A percentile compares a stretch with the other conserved stretches of the same genome.
Evolutionary conservation across 495 filamentous ascomycete genomes (phyloP).

Genomic region (Penicillium robsamsonii): DNA sequence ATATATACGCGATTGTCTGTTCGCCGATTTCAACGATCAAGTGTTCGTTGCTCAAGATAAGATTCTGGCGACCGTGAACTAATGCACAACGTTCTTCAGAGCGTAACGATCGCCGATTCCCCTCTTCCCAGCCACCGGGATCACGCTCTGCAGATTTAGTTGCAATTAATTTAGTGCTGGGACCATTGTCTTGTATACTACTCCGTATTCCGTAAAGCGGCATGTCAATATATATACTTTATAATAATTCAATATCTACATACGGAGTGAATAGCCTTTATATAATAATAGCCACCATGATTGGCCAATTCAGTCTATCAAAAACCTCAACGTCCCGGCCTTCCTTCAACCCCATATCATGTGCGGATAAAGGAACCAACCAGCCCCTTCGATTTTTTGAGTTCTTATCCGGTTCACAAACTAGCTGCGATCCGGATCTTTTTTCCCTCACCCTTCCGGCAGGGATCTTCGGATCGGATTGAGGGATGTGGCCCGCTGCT

Average conservation of each 20-base stretch:
- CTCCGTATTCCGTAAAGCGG: not conserved
- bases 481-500: conserved; percentile 3
- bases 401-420: not conserved
- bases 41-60: not conserved
- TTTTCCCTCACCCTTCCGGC: too few species aligned
- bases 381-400: not conserved
- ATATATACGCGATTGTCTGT: not conserved
- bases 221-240: not conserved
- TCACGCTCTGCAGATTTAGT: not conserved
- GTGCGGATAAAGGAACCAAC: not conserved
- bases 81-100: not conserved
- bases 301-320: not conserved
- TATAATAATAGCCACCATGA: not conserved
- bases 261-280: not conserved
- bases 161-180: not conserved
- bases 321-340: not conserved
- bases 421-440: conserved; percentile 3
- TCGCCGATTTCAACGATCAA: not conserved
- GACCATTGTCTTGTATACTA: not conserved
- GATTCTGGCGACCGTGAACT: conserved; percentile 4
- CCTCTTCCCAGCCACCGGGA: not conserved
- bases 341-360: not conserved
- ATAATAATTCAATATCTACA: not conserved
- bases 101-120: not conserved
- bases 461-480: conserved; percentile 18